Evolutionary conservation across 2,329 filamentous ascomycete genomes (phyloP), one percentile per base, ranked within the genome.

Genomic region (Ceratocystis lukuohia): DNA sequence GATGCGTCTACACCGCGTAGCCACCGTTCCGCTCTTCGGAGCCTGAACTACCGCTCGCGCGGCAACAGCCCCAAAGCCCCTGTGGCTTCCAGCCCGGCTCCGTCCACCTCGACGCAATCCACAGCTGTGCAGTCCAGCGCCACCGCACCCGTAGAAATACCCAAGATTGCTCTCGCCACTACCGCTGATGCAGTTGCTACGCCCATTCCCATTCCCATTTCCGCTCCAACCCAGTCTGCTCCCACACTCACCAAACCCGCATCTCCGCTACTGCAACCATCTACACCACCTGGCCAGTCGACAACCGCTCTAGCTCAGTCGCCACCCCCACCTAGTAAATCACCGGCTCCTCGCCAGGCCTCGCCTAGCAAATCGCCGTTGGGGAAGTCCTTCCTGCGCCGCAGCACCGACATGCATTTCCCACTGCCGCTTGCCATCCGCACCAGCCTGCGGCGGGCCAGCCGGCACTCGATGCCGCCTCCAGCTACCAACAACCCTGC

Each of bases 341-440:
- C 61, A 6, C 61, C 44, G 20, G 10, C 61, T 12, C 61, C 44
- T 7, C 41, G 41, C 22, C 44, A 62, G 22, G 3, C 5, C 61
- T 48, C 61, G 61, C 41, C 61, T 15, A 6, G 33, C 25, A 57
- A 56, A 25, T 56, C 50, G 12, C 50, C 50, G 5, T 25, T 56
- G 20, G 50, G 50, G 0, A 56, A 57, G 53, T 64, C 62, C 30
- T 17, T 37, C 30, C 22, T 63, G 10, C 65, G 66, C 41, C 59
- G 56, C 33, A 65, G 63, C 28, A 15, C 48, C 22, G 66, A 68
- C 57, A 45, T 68, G 28, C 66, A 65, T n/a, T 63, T 68, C 46
- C 66, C 66, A 5, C 28, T 37, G 33, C 59, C 59, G 30, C 53
- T 50, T 10, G 33, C 63, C 30, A 48, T 62, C 44, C 44, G 30